Evolutionary conservation across 768 basidiomycete species (phyloP).

Genomic region (Collybia sp.): DNA sequence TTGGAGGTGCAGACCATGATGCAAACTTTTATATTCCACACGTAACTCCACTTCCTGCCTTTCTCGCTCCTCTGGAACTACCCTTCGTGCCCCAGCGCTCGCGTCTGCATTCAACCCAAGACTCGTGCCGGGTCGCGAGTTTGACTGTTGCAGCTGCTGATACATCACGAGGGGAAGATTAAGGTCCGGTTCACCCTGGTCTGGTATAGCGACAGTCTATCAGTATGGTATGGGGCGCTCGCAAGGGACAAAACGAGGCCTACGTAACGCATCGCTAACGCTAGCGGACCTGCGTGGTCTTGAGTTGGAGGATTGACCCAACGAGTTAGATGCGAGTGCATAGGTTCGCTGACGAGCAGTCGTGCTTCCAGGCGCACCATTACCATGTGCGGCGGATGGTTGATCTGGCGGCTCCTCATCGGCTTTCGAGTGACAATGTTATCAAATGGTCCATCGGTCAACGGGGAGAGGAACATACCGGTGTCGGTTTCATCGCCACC

Average conservation of each 20-base stretch:
- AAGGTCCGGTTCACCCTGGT: constrained; percentile 19
- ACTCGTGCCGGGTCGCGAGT: constrained; percentile 23
- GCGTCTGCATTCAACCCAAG: constrained; percentile 16
- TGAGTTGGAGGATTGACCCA: constrained; percentile 37
- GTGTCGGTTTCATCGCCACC: constrained; percentile 32
- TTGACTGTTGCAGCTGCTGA: constrained; percentile 18
- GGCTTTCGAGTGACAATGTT: constrained; percentile 1
- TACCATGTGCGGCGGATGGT: constrained; percentile 11
- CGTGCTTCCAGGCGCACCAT: constrained; percentile 13
- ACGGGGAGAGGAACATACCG: constrained; percentile 18
- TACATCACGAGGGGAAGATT: not conserved
- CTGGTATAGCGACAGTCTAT: constrained; percentile 14
- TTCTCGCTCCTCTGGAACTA: constrained; percentile 32
- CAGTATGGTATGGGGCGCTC: constrained; percentile 7
- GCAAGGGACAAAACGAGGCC: constrained; percentile 9
- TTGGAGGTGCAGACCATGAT: not conserved
- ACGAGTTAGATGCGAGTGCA: constrained; percentile 20
- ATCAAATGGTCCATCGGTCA: constrained; percentile 1
- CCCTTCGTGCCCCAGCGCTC: constrained; percentile 28
- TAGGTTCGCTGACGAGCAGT: constrained; percentile 20
- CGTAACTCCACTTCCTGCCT: constrained; percentile 38
- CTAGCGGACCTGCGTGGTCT: constrained; percentile 75
- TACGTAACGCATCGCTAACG: constrained; percentile 60
- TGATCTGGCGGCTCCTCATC: constrained; percentile 13
- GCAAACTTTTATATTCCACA: constrained; percentile 37